A percentile compares a stretch with the other conserved stretches of the same genome.
These are phyloP conservation scores for Beverwykella pulmonaria DNA, from an alignment of 495 filamentous ascomycete genomes.

Conservation along the genomic window DNA sequence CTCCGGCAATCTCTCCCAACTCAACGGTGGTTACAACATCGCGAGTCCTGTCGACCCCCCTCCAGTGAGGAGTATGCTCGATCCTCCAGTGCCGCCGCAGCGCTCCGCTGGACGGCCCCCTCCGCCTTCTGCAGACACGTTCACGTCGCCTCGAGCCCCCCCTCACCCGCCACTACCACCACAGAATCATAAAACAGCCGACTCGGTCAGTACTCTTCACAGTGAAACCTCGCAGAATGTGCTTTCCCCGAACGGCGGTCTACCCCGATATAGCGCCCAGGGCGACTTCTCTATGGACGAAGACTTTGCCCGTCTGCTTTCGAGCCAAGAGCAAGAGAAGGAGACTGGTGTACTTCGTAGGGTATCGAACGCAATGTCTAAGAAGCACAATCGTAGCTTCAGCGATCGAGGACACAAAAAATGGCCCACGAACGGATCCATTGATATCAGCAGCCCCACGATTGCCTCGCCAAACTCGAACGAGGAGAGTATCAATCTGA, in stretches of 20 bases:
- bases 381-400: slow-evolving; percentile 88
- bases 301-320: slow-evolving; percentile 80
- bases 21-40: slow-evolving; percentile 36
- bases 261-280: slow-evolving; percentile 71
- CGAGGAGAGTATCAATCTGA: slow-evolving; percentile 75
- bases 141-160: slow-evolving; percentile 64
- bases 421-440: slow-evolving; percentile 71
- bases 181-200: slow-evolving; percentile 54
- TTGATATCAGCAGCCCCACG: slow-evolving; percentile 76
- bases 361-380: slow-evolving; percentile 81
- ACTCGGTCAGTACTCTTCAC: slow-evolving; percentile 57
- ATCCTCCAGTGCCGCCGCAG: slow-evolving; percentile 41
- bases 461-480: slow-evolving; percentile 61
- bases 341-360: slow-evolving; percentile 74
- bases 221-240: slow-evolving; percentile 37
- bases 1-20: slow-evolving; percentile 27
- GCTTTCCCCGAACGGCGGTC: slow-evolving; percentile 52
- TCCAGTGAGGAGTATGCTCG: slow-evolving; percentile 36
- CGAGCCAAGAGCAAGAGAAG: slow-evolving; percentile 65
- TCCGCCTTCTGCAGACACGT: slow-evolving; percentile 57
- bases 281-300: slow-evolving; percentile 89
- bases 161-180: slow-evolving; percentile 61
- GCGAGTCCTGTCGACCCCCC: slow-evolving; percentile 49
- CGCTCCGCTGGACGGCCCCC: slow-evolving; percentile 42
- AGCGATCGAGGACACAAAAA: slow-evolving; percentile 71